These are phyloP conservation scores for Vishniacozyma victoriae DNA, from an alignment of 768 basidiomycete species.

Conservation along the genomic window DNA sequence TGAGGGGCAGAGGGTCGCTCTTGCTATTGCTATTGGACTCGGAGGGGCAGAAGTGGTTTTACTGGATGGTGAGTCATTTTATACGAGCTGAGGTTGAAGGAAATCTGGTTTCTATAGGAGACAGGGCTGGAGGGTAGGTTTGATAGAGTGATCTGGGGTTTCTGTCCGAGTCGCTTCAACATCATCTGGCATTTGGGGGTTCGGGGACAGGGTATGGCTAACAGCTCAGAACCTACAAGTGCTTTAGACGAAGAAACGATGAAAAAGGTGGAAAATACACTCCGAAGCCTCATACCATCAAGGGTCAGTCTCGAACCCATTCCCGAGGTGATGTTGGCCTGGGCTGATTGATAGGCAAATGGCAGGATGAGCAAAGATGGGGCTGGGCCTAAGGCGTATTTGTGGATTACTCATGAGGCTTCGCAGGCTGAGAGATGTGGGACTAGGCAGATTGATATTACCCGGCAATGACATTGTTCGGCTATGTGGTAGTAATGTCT, in stretches of 20 bases:
- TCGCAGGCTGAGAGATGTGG: constrained; percentile 73
- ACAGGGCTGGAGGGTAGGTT: no score
- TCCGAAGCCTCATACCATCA: constrained; percentile 55
- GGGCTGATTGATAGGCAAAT: background rate
- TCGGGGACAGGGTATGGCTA: background rate
- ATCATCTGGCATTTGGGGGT: no score
- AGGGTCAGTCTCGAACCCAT: background rate
- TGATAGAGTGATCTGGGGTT: no score
- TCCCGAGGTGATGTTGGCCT: background rate
- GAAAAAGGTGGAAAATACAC: constrained; percentile 59
- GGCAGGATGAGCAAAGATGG: constrained; percentile 2
- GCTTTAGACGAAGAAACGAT: constrained; percentile 71
- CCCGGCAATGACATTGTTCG: no score
- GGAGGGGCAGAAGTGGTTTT: constrained; percentile 72
- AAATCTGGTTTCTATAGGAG: no score
- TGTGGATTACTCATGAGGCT: constrained; percentile 85
- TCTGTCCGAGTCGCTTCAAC: no score
- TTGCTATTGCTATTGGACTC: constrained; percentile 68
- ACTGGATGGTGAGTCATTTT: constrained; percentile 42
- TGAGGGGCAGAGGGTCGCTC: constrained; percentile 73
- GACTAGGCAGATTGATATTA: no score
- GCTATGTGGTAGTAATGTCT: no score
- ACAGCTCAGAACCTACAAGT: constrained; percentile 70
- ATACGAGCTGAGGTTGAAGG: no score
- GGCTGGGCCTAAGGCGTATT: constrained; percentile 55